These are phyloP conservation scores for Diatrype stigma DNA, from an alignment of 2,329 filamentous ascomycete species.

Conservation along the genomic window DNA sequence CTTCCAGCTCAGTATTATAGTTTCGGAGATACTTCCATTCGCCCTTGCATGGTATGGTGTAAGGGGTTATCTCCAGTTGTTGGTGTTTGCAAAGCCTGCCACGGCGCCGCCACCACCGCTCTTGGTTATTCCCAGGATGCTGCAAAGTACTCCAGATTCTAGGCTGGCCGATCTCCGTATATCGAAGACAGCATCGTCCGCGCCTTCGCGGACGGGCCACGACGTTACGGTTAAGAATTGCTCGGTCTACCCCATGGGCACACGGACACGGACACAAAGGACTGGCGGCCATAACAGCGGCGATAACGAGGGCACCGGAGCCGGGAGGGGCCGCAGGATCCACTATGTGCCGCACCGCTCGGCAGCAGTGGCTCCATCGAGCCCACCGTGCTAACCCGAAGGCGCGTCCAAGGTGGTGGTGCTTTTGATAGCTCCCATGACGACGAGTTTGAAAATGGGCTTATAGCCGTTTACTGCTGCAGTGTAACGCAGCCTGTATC, in stretches of 20 bases:
- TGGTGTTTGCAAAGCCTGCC: too few relatives aligned
- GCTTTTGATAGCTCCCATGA: too few relatives aligned
- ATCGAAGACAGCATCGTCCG: slow-evolving; percentile 45
- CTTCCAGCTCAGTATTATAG: too few relatives aligned
- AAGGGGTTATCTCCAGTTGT: too few relatives aligned
- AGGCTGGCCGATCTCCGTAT: slow-evolving; percentile 45
- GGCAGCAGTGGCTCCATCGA: slow-evolving; percentile 63
- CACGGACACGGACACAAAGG: too few relatives aligned
- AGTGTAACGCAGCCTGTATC: too few relatives aligned
- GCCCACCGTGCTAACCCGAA: too few relatives aligned
- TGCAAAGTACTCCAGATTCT: slow-evolving; percentile 56
- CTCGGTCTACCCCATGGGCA: slow-evolving; percentile 53
- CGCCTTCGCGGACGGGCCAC: slow-evolving; percentile 63
- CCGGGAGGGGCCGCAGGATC: slow-evolving; percentile 66
- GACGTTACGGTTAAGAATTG: slow-evolving; percentile 72
- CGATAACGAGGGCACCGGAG: slow-evolving; percentile 33
- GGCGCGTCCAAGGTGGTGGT: too few relatives aligned
- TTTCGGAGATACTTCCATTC: too few relatives aligned
- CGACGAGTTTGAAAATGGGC: too few relatives aligned
- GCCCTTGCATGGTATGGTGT: too few relatives aligned
- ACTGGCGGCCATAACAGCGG: neutral
- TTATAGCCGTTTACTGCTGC: too few relatives aligned
- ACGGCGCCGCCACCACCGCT: slow-evolving; percentile 64
- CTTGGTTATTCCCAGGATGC: slow-evolving; percentile 62
- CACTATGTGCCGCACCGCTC: slow-evolving; percentile 70